phyloP scores from a whole-genome alignment of 2,329 filamentous ascomycete species.

The Aspergillus sergii region DNA sequence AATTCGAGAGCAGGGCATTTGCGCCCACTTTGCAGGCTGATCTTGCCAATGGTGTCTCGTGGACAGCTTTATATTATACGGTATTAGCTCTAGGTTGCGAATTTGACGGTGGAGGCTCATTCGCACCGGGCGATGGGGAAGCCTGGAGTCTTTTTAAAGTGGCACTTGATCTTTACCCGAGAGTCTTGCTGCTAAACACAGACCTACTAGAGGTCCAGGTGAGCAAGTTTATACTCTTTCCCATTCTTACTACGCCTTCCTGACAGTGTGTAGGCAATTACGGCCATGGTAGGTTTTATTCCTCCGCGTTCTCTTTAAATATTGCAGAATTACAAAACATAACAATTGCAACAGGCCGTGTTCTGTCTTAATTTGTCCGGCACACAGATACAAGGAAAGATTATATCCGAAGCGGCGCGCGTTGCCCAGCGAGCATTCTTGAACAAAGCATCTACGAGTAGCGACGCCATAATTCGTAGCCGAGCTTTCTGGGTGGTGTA shows the following conservation, averaged over 20 bases:
- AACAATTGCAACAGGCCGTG: background rate
- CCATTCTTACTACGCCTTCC: too few species aligned
- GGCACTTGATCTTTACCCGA: background rate
- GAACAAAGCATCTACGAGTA: background rate
- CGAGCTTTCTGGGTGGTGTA: background rate
- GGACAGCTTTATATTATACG: background rate
- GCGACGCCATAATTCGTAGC: background rate
- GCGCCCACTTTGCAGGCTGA: background rate
- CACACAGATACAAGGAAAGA: background rate
- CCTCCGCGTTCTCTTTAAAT: too few species aligned
- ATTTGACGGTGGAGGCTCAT: background rate
- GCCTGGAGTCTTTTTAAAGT: background rate
- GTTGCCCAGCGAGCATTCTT: background rate
- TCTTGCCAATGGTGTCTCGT: background rate
- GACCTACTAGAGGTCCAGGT: background rate
- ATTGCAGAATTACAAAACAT: too few species aligned
- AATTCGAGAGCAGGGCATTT: background rate
- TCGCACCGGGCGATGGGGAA: background rate
- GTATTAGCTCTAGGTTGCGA: background rate
- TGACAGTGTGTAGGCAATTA: background rate
- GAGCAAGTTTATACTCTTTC: background rate
- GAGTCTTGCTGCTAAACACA: background rate
- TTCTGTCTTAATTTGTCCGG: background rate
- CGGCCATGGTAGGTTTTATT: background rate
- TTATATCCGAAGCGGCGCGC: background rate